Evolutionary conservation across 225 moss, liverwort and hornwort genomes (phyloP).

Genomic region (Anthoceros angustus): DNA sequence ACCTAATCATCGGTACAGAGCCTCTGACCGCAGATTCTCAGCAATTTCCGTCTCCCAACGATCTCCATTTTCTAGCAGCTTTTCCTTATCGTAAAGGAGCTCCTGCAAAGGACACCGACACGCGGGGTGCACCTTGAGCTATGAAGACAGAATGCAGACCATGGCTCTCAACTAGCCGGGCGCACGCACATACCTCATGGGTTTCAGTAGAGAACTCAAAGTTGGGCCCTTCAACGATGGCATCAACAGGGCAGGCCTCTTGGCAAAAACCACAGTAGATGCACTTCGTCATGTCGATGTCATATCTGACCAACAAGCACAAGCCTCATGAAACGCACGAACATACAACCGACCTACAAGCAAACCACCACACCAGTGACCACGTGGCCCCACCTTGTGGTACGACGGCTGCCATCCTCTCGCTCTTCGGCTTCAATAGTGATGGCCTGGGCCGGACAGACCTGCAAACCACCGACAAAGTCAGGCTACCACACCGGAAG

Average conservation of each 20-base stretch:
- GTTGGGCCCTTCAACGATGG: conserved; percentile 83
- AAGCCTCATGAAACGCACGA: not conserved
- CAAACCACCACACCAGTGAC: not conserved
- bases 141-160: not conserved
- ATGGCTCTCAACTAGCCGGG: not conserved
- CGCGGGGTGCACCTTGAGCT: not conserved
- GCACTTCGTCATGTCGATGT: conserved; percentile 94
- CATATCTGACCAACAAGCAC: conserved; percentile 40
- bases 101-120: conserved; percentile 29
- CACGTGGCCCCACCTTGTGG: conserved; percentile 18
- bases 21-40: conserved; percentile 74
- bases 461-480: conserved; percentile 18
- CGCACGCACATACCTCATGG: conserved; percentile 43
- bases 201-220: conserved; percentile 84
- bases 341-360: not conserved
- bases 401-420: conserved; percentile 89
- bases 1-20: conserved; percentile 45
- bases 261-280: conserved; percentile 90
- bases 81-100: conserved; percentile 85
- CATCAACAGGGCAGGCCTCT: conserved; percentile 96
- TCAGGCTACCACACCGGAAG: not conserved
- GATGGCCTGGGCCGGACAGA: conserved; percentile 85
- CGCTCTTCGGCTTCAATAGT: conserved; percentile 79
- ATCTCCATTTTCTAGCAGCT: conserved; percentile 73
- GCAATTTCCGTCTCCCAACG: conserved; percentile 94